phyloP scores from a whole-genome alignment of 176 grass and related monocot species.

The Zea luxurians region DNA sequence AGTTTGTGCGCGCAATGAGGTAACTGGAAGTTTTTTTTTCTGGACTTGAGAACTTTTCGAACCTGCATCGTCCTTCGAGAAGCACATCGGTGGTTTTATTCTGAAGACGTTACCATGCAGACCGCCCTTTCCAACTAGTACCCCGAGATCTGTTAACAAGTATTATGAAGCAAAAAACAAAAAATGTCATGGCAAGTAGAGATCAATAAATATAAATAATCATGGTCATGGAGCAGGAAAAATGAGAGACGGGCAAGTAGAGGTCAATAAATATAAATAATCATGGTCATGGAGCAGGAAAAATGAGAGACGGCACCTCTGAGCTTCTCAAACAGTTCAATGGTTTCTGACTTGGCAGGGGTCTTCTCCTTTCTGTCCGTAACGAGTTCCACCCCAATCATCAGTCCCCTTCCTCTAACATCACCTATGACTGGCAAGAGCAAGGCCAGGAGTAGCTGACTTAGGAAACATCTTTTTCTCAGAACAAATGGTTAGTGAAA shows the following conservation, averaged over 20 bases:
- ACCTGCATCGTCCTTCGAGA: slow-evolving; percentile 90
- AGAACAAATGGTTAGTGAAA: not conserved
- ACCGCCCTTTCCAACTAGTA: slow-evolving; percentile 85
- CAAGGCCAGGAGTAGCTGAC: not conserved
- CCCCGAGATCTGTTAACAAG: slow-evolving; percentile 62
- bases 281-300: not conserved
- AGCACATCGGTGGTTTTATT: slow-evolving; percentile 99
- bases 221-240: not conserved
- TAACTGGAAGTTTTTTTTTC: not conserved
- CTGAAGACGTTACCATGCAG: slow-evolving; percentile 91
- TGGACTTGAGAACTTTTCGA: not conserved
- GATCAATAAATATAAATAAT: no score
- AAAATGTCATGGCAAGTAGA: not conserved
- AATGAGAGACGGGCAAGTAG: not conserved
- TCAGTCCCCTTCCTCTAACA: slow-evolving; percentile 94
- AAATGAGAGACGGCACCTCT: slow-evolving; percentile 48
- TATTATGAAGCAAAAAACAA: not conserved
- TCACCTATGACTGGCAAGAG: slow-evolving; percentile 82
- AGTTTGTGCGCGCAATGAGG: not conserved
- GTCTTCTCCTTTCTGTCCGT: slow-evolving; percentile 83
- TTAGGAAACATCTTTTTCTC: not conserved
- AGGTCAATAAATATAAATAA: not conserved
- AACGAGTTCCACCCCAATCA: slow-evolving; percentile 93
- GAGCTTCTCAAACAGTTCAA: slow-evolving; percentile 85
- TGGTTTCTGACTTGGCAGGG: slow-evolving; percentile 79